Evolutionary conservation across 2,329 filamentous ascomycete species (phyloP), one percentile per base, ranked within the genome.

Genomic region (Tolypocladium pustulatum): DNA sequence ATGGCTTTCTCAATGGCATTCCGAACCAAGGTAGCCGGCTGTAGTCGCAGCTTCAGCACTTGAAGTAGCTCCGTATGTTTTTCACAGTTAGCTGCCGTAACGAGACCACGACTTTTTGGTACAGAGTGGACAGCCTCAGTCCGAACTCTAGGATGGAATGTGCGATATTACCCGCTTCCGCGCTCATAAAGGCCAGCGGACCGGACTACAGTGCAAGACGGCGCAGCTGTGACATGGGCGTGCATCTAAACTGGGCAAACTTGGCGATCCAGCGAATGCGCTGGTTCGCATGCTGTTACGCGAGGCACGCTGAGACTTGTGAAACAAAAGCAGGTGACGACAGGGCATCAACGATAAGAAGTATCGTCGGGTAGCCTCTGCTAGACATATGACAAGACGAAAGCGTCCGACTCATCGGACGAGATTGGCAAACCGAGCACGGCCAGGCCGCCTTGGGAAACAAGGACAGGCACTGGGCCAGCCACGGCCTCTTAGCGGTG

Each of bases 1-100:
- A 72, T 58, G 57, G 63, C 17, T 73, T 73, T 43, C 61, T 73
- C 46, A 66, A 65, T 20, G 53, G 49, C 49, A 27, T 46, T 20
- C 30, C 43, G 4, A 57, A 41, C 12, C 37, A 54, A 8, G 51
- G 41, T 7, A 59, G 61, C 49, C 49, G 49, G 22, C 57, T 63
- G 30, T 61, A 59, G 40, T 13, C 25, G 36, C 34, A 13, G 9
- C 17, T 34, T 12, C 27, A 22, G 49, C 17, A 32, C 49, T 52
- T 20, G 46, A 20, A 51, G 25, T 9, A 25, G 46, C 27, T 51
- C 27, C 46, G 8, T 13, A 5, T 4, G 25, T 51, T 9, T 27
- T 51, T 12, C 27, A 20, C 32, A 27, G 54, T 32, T 17, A 20
- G 17, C 54, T 41, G 22, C 37, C 27, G 27, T 51, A 10, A n/a